Evolutionary conservation across 352 stramenopile species (phyloP).

Genomic region (Phytophthora citrophthora): DNA sequence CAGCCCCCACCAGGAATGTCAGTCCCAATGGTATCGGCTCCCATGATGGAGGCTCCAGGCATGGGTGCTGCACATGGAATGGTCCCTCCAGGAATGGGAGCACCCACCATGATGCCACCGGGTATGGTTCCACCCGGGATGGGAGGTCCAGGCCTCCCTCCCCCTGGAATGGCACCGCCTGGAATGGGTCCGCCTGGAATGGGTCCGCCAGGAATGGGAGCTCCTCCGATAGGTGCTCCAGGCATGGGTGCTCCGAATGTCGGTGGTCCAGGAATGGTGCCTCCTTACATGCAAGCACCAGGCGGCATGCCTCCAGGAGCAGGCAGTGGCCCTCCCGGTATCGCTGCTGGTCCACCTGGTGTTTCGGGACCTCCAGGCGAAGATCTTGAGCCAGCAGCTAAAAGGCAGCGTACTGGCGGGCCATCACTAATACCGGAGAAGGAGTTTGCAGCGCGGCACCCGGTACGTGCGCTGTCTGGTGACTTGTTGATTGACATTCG

Average conservation of each 20-base stretch:
- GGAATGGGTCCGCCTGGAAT: slow-evolving; percentile 28
- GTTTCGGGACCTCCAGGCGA: slow-evolving; percentile 34
- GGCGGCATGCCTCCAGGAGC: slow-evolving; percentile 26
- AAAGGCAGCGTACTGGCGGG: slow-evolving; percentile 74
- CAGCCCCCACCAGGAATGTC: slow-evolving; percentile 22
- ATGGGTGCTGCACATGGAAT: slow-evolving; percentile 18
- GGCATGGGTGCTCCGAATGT: slow-evolving; percentile 31
- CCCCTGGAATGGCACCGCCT: slow-evolving; percentile 24
- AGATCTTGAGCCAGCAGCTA: slow-evolving; percentile 63
- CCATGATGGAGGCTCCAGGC: slow-evolving; percentile 32
- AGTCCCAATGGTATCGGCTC: slow-evolving; percentile 13
- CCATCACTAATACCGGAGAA: slow-evolving; percentile 74
- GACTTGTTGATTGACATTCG: background rate
- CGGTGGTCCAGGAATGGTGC: slow-evolving; percentile 34
- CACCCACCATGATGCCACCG: slow-evolving; percentile 30
- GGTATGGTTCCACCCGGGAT: slow-evolving; percentile 38
- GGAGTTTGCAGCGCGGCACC: slow-evolving; percentile 79
- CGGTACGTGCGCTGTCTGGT: slow-evolving; percentile 46
- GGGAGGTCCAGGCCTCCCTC: slow-evolving; percentile 11
- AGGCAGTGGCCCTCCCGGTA: slow-evolving; percentile 34
- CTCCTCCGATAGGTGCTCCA: slow-evolving; percentile 24
- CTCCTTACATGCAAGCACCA: slow-evolving; percentile 34
- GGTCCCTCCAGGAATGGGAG: slow-evolving; percentile 28
- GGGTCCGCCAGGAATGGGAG: slow-evolving; percentile 32
- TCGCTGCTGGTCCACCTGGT: slow-evolving; percentile 45